A percentile compares a stretch with the other conserved stretches of the same genome.
phyloP scores from a whole-genome alignment of 345 rosid genomes.

The Triadica sebifera region DNA sequence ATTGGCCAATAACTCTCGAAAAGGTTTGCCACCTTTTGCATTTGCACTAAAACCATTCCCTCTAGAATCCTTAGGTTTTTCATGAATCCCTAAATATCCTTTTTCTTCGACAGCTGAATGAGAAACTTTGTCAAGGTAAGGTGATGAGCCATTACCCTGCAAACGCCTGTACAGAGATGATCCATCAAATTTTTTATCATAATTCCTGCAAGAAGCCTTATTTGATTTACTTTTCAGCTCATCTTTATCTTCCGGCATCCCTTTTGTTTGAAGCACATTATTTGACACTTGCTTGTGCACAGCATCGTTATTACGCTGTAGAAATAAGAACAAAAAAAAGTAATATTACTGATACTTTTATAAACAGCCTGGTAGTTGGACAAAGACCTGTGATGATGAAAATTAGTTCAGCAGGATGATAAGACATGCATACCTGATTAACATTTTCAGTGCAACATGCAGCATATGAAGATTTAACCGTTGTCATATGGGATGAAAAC shows the following conservation, averaged over 20 bases:
- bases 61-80: slow-evolving; percentile 19
- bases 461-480: slow-evolving; percentile 38
- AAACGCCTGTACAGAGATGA: slow-evolving; percentile 28
- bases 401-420: slow-evolving; percentile 1
- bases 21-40: slow-evolving; percentile 30
- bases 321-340: background rate
- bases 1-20: slow-evolving; percentile 49
- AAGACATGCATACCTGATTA: slow-evolving; percentile 40
- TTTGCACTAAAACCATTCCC: slow-evolving; percentile 11
- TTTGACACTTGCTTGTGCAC: slow-evolving; percentile 13
- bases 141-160: slow-evolving; percentile 30
- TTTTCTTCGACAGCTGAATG: slow-evolving; percentile 14
- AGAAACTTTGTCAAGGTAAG: slow-evolving; percentile 6
- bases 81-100: slow-evolving; percentile 24
- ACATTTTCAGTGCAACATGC: slow-evolving; percentile 26
- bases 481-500: slow-evolving; percentile 42
- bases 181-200: slow-evolving; percentile 26
- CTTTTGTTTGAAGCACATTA: slow-evolving; percentile 11
- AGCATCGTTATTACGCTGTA: slow-evolving; percentile 34
- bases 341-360: background rate
- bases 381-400: background rate
- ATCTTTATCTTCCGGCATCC: slow-evolving; percentile 28
- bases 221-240: slow-evolving; percentile 22
- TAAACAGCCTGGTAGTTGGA: background rate
- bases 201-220: slow-evolving; percentile 10